These are phyloP conservation scores for Ganoderma resinaceum DNA, from an alignment of 1,284 basidiomycete genomes.

Conservation along the genomic window DNA sequence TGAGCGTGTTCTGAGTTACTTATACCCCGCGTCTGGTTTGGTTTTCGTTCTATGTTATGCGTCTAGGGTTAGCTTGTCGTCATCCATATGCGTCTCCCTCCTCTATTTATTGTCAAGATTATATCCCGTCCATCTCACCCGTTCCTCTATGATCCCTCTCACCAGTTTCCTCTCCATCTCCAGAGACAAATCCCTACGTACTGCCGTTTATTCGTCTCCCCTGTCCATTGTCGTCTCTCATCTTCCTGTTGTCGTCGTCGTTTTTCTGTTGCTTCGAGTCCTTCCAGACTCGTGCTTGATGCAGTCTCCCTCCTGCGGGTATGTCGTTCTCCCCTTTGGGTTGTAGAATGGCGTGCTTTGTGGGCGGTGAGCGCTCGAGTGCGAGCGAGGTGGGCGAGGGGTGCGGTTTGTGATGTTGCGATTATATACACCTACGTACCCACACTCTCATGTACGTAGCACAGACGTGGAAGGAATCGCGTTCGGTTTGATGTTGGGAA, in stretches of 20 bases:
- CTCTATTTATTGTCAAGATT: slow-evolving; percentile 35
- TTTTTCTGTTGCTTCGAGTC: slow-evolving; percentile 10
- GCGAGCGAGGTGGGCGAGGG: slow-evolving; percentile 13
- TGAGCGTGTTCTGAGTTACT: slow-evolving; percentile 39
- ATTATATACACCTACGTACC: slow-evolving; percentile 18
- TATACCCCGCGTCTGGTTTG: slow-evolving; percentile 20
- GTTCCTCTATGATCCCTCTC: slow-evolving; percentile 20
- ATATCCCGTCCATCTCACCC: slow-evolving; percentile 26
- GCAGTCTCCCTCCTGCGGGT: slow-evolving; percentile 37
- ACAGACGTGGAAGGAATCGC: slow-evolving; percentile 15
- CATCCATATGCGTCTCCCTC: slow-evolving; percentile 31
- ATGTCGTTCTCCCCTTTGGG: slow-evolving; percentile 48
- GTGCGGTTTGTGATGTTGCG: slow-evolving; percentile 5
- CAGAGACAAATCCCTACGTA: slow-evolving; percentile 18
- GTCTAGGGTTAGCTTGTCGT: slow-evolving; percentile 33
- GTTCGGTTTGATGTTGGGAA: slow-evolving; percentile 18
- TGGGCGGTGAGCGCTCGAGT: slow-evolving; percentile 48
- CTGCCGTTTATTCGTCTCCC: neutral
- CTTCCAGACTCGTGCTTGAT: slow-evolving; percentile 28
- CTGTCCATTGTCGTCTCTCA: neutral
- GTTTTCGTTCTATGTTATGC: slow-evolving; percentile 20
- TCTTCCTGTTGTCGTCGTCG: slow-evolving; percentile 15
- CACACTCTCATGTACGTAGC: slow-evolving; percentile 26
- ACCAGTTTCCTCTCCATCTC: slow-evolving; percentile 1
- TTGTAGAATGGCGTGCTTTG: slow-evolving; percentile 44